Percentiles rank a stretch among this genome's conserved stretches.
Conservation (phyloP, 768 basidiomycete species). For the Termitomyces sp. region DNA sequence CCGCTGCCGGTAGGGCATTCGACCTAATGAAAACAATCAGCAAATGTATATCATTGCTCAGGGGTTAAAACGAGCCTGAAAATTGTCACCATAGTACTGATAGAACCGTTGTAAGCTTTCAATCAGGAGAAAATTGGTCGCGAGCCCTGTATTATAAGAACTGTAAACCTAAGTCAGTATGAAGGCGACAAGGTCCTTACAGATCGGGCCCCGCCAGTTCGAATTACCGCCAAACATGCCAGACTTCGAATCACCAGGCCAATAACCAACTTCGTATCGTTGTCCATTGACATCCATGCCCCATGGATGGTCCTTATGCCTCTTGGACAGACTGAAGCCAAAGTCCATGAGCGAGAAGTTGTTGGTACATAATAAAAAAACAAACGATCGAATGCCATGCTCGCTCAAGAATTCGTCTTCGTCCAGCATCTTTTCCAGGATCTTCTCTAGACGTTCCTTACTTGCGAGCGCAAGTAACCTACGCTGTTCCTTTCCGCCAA, state of each 20-base stretch:
- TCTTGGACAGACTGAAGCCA: slow-evolving; percentile 70
- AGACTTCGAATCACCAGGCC: slow-evolving; percentile 96
- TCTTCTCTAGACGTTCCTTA: slow-evolving; percentile 84
- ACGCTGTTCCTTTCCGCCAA: slow-evolving; percentile 76
- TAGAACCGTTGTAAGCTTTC: slow-evolving; percentile 97
- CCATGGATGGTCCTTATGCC: slow-evolving; percentile 91
- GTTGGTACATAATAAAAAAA: neutral
- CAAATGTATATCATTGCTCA: too few relatives aligned
- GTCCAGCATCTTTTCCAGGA: slow-evolving; percentile 95
- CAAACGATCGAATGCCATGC: slow-evolving; percentile 92
- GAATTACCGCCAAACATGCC: slow-evolving; percentile 99
- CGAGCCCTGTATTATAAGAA: slow-evolving; percentile 59
- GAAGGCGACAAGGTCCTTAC: slow-evolving; percentile 32
- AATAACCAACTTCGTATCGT: slow-evolving; percentile 89
- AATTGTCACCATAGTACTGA: slow-evolving; percentile 91
- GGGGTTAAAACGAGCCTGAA: slow-evolving; percentile 43
- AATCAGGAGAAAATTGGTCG: slow-evolving; percentile 93
- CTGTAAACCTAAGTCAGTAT: neutral
- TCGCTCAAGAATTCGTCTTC: slow-evolving; percentile 96
- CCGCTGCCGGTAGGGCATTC: slow-evolving; percentile 97
- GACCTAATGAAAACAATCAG: slow-evolving; percentile 34
- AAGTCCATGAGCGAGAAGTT: neutral
- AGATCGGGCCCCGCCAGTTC: slow-evolving; percentile 94
- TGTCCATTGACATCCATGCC: slow-evolving; percentile 92
- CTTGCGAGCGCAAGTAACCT: slow-evolving; percentile 84